These are phyloP conservation scores for Prunella vulgaris DNA, from an alignment of 257 asterid species.

Conservation along the genomic window DNA sequence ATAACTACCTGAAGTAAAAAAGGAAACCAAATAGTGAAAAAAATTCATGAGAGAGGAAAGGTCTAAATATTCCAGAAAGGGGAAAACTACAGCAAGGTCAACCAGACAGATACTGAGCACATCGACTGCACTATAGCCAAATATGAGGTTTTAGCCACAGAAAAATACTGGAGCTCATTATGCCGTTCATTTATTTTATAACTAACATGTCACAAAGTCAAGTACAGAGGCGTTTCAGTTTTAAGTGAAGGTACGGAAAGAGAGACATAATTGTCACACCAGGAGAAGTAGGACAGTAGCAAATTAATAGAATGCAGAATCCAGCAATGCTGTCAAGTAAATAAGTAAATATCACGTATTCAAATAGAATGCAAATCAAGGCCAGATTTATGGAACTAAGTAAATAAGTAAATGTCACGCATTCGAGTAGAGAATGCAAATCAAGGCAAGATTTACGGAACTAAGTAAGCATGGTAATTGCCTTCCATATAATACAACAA, in stretches of 20 bases:
- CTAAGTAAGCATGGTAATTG: neutral
- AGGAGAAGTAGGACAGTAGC: neutral
- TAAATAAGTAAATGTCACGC: neutral
- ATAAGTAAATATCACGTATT: conserved; percentile 1
- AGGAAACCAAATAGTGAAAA: conserved; percentile 4
- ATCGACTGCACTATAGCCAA: neutral
- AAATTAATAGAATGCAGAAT: conserved; percentile 11
- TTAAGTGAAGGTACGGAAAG: no score
- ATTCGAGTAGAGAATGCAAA: conserved; percentile 6
- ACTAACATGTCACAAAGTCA: neutral
- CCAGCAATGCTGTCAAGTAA: neutral
- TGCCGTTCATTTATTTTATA: neutral
- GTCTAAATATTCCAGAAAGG: conserved; percentile 2
- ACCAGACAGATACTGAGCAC: neutral
- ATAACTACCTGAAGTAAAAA: conserved; percentile 72
- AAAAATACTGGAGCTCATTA: neutral
- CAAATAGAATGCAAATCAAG: neutral
- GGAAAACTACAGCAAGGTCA: neutral
- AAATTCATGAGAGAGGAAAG: conserved; percentile 17
- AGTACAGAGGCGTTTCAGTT: neutral
- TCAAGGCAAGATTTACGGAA: neutral
- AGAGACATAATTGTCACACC: neutral
- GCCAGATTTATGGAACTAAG: neutral
- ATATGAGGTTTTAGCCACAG: neutral
- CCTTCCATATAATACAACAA: neutral